These are phyloP conservation scores for Fusarium algeriense DNA, from an alignment of 2,329 filamentous ascomycete genomes.

Conservation along the genomic window DNA sequence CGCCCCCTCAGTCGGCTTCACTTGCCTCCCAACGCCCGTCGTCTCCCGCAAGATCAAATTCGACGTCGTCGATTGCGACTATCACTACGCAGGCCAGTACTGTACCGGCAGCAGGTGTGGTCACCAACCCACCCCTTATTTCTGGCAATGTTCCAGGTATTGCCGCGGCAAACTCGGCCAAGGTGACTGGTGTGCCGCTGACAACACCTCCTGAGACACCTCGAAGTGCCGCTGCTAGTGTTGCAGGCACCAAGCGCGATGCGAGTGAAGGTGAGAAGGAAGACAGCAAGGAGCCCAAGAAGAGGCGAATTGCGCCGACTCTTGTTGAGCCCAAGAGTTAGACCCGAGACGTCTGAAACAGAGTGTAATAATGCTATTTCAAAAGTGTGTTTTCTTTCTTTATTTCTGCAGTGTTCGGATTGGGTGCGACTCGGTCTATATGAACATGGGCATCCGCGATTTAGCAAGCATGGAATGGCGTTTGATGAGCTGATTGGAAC, in stretches of 20 bases:
- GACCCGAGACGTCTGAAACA: not conserved
- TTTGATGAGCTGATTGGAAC: slow-evolving; percentile 41
- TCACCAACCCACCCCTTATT: slow-evolving; percentile 84
- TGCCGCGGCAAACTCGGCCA: slow-evolving; percentile 77
- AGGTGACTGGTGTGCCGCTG: slow-evolving; percentile 75
- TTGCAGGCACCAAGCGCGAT: slow-evolving; percentile 67
- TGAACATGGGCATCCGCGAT: slow-evolving; percentile 29
- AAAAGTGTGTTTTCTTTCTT: slow-evolving; percentile 34
- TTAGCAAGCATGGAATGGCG: slow-evolving; percentile 50
- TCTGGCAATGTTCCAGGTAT: slow-evolving; percentile 82
- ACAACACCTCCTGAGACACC: slow-evolving; percentile 94
- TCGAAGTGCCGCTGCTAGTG: slow-evolving; percentile 53
- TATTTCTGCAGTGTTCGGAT: slow-evolving; percentile 10
- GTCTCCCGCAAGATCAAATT: slow-evolving; percentile 88
- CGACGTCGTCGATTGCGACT: slow-evolving; percentile 82
- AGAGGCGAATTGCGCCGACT: slow-evolving; percentile 77
- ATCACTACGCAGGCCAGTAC: slow-evolving; percentile 74
- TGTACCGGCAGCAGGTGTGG: slow-evolving; percentile 63
- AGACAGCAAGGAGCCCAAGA: slow-evolving; percentile 70
- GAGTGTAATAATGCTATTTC: slow-evolving; percentile 5
- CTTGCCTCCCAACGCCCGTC: slow-evolving; percentile 75
- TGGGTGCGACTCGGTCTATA: slow-evolving; percentile 22
- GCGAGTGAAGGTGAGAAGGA: slow-evolving; percentile 67
- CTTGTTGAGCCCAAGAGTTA: slow-evolving; percentile 57
- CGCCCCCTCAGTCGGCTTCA: slow-evolving; percentile 66